Base-by-base conservation (phyloP, 78 protist genomes). In the Isochrysis galbana region DNA sequence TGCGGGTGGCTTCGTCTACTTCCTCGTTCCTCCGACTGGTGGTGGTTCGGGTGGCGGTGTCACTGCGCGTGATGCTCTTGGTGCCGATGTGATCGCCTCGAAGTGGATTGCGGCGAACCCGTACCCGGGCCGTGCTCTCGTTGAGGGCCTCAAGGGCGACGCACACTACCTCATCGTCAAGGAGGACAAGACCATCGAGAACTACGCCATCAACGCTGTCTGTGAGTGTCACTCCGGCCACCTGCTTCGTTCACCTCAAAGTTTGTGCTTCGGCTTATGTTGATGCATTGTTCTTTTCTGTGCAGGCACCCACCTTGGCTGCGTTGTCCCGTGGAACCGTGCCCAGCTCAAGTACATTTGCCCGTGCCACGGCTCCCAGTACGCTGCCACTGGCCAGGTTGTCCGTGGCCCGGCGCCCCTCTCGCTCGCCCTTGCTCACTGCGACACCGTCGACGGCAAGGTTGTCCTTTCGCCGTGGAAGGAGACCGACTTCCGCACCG, bases 281-380 rank as follows among this genome's bases (percentile, higher is more conserved):
- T 7, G 61, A 7, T 51, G 61, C 61, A 51, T 19, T 19, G 61
- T 19, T 14, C 61, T 14, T 14, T 14, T 7, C 61, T 14, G 61
- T 14, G 61, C 61, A 51, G 61, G 61, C 93, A 91, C 93, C 17
- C 93, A 91, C 90, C 55, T 91, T 11, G 93, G 93, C 67, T 91
- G 93, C 90, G 90, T 91, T 32, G 93, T 91, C 38, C 91, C 93
- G 51, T 91, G 90, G 90, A 91, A 91, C 83, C 34, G 38, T 54
- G 51, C 90, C 2, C 38, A 36, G 42, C 45, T 72, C 69, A 78
- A 91, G 89, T 91, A 78, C 90, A 61, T 54, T n/a, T 91, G 93
- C 90, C 93, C 93, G 22, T 91, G 93, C 90, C 93, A 91, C 82
- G 93, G 93, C 93, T 91, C 93, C 47, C 92, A 90, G 87, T 90